These are phyloP conservation scores for Ustilago trichophora DNA, from an alignment of 1,284 basidiomycete genomes.

Conservation along the genomic window DNA sequence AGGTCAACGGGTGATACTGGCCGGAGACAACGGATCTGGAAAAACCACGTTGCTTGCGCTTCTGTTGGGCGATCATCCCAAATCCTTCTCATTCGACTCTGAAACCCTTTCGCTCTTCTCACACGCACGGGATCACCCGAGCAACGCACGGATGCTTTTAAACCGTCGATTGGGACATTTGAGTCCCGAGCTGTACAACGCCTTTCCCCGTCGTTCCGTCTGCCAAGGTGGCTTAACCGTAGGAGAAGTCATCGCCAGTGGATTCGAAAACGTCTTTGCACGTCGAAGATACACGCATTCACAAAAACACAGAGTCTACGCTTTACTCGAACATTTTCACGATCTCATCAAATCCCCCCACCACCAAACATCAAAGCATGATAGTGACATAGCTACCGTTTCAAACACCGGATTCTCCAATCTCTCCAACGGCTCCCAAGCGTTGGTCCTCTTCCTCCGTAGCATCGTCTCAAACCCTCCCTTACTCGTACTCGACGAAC, in stretches of 20 bases:
- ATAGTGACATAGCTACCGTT: too few relatives aligned
- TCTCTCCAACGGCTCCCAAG: conserved; percentile 57
- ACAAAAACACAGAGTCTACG: conserved; percentile 31
- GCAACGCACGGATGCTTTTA: conserved; percentile 54
- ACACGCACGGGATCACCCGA: conserved; percentile 45
- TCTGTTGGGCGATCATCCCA: conserved; percentile 91
- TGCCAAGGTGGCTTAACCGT: conserved; percentile 52
- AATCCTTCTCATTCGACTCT: conserved; percentile 76
- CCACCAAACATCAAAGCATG: too few relatives aligned
- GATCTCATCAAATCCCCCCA: conserved; percentile 43
- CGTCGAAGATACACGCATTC: conserved; percentile 13
- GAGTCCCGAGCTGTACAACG: conserved; percentile 87
- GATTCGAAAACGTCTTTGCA: conserved; percentile 60
- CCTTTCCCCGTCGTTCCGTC: conserved; percentile 77
- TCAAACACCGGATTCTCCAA: conserved; percentile 27
- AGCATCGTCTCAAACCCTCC: conserved; percentile 54
- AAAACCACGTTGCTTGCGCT: conserved; percentile 93
- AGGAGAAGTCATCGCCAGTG: conserved; percentile 54
- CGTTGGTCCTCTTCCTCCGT: conserved; percentile 58
- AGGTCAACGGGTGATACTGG: conserved; percentile 40
- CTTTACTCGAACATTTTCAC: conserved; percentile 35
- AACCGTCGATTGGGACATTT: conserved; percentile 73
- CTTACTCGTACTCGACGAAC: conserved; percentile 63
- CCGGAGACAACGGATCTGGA: conserved; percentile 74
- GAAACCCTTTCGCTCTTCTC: conserved; percentile 50